Percentiles rank a stretch among this genome's conserved stretches.
Conservation (phyloP, 1,284 basidiomycete genomes). For the Leccinum pseudoinsigne region DNA sequence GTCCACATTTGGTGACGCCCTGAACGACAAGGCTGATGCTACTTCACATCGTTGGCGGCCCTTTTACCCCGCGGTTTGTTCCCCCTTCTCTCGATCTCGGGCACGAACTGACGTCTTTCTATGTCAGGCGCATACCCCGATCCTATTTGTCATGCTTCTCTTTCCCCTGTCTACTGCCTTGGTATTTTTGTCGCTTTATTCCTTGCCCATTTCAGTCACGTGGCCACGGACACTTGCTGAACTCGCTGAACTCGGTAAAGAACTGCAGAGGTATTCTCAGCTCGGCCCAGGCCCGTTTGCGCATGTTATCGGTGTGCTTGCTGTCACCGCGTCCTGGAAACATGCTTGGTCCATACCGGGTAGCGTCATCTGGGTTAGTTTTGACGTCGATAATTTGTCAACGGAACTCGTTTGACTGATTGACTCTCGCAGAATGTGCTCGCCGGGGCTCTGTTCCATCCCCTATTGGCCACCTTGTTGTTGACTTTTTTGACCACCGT, state of each 20-base stretch:
- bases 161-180: slow-evolving; percentile 63
- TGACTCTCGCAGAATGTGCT: slow-evolving; percentile 70
- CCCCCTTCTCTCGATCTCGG: slow-evolving; percentile 14
- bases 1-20: slow-evolving; percentile 49
- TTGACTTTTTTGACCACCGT: slow-evolving; percentile 82
- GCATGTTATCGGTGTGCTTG: slow-evolving; percentile 80
- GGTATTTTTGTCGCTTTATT: slow-evolving; percentile 50
- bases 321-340: slow-evolving; percentile 88
- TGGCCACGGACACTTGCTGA: slow-evolving; percentile 77
- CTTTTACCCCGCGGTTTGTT: slow-evolving; percentile 49
- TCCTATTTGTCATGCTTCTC: slow-evolving; percentile 66
- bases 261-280: slow-evolving; percentile 75
- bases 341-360: slow-evolving; percentile 95
- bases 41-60: slow-evolving; percentile 41
- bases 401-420: slow-evolving; percentile 24
- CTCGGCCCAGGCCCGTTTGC: slow-evolving; percentile 60
- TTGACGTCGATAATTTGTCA: slow-evolving; percentile 30
- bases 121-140: slow-evolving; percentile 56
- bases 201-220: slow-evolving; percentile 69
- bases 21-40: slow-evolving; percentile 37
- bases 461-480: slow-evolving; percentile 74
- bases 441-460: slow-evolving; percentile 84
- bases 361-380: slow-evolving; percentile 78
- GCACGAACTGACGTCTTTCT: slow-evolving; percentile 16
- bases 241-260: slow-evolving; percentile 69